A percentile compares a stretch with the other conserved stretches of the same genome.
These are phyloP conservation scores for Metarhizium rileyi DNA, from an alignment of 2,329 filamentous ascomycete species.

Conservation along the genomic window DNA sequence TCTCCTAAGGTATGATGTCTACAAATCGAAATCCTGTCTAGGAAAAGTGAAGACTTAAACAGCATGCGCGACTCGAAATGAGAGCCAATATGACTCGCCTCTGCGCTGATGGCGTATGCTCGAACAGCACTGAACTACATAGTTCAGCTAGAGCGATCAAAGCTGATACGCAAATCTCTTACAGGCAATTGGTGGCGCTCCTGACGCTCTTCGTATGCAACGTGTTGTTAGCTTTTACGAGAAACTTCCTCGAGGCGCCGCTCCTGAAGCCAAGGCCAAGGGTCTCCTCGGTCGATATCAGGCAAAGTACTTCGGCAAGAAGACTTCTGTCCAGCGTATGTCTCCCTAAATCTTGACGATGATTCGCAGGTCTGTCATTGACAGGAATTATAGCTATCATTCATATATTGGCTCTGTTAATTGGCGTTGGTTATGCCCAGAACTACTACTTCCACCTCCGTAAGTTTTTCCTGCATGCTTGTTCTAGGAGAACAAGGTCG, in stretches of 20 bases:
- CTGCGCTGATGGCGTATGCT: not conserved
- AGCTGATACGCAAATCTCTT: constrained; percentile 25
- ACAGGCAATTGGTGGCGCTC: constrained; percentile 87
- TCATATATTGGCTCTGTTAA: constrained; percentile 70
- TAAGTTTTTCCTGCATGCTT: constrained; percentile 42
- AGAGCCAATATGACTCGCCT: not conserved
- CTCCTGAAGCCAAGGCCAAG: constrained; percentile 71
- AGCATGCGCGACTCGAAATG: not conserved
- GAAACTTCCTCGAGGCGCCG: constrained; percentile 87
- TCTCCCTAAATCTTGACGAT: constrained; percentile 14
- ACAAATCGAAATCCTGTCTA: not conserved
- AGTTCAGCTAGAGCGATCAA: not conserved
- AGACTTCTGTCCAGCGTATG: constrained; percentile 80
- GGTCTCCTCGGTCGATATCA: constrained; percentile 86
- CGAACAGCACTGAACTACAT: not conserved
- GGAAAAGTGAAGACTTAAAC: not conserved
- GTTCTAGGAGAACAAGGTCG: not conserved
- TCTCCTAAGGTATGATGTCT: constrained; percentile 60
- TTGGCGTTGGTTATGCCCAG: constrained; percentile 84
- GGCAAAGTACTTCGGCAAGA: constrained; percentile 90
- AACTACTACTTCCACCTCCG: constrained; percentile 99
- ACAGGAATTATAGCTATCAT: constrained; percentile 58
- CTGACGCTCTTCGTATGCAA: constrained; percentile 96
- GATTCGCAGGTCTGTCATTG: constrained; percentile 8
- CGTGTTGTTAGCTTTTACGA: constrained; percentile 98